A percentile compares a stretch with the other conserved stretches of the same genome.
These are phyloP conservation scores for Pterothamnion heteromorphum DNA, from an alignment of 31 red algal genomes.

Conservation along the genomic window DNA sequence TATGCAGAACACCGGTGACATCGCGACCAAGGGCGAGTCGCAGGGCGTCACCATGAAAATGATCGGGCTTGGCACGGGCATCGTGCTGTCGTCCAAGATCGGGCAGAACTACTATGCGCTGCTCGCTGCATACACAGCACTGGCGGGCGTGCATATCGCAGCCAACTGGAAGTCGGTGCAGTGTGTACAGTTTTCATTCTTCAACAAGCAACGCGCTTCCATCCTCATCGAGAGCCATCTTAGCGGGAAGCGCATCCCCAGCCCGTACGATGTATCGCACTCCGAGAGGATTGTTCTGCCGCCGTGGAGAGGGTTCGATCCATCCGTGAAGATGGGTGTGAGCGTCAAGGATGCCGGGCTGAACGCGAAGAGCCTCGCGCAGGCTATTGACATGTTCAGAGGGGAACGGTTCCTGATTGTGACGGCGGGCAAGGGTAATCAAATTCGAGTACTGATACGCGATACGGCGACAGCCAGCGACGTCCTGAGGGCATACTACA, in stretches of 20 bases:
- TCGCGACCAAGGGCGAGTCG: slow-evolving; percentile 94
- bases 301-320: slow-evolving; percentile 71
- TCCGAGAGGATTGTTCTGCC: slow-evolving; percentile 66
- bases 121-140: slow-evolving; percentile 68
- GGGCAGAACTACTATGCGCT: slow-evolving; percentile 85
- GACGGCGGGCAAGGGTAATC: not conserved
- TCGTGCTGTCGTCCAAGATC: slow-evolving; percentile 67
- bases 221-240: slow-evolving; percentile 73
- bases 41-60: slow-evolving; percentile 96
- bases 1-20: slow-evolving; percentile 89
- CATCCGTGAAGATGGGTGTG: slow-evolving; percentile 66
- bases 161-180: slow-evolving; percentile 90
- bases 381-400: slow-evolving; percentile 34
- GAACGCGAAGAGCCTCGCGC: slow-evolving; percentile 2
- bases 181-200: slow-evolving; percentile 88
- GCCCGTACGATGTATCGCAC: slow-evolving; percentile 64
- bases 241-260: slow-evolving; percentile 48
- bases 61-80: slow-evolving; percentile 83
- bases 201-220: slow-evolving; percentile 87
- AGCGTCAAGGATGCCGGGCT: slow-evolving; percentile 37
- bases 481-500: slow-evolving; percentile 58
- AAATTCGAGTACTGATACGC: slow-evolving; percentile 37
- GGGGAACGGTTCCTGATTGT: slow-evolving; percentile 63
- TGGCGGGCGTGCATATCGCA: slow-evolving; percentile 75
- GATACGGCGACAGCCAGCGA: slow-evolving; percentile 45